phyloP scores from a whole-genome alignment of 2,329 filamentous ascomycete species.

The Stachybotrys chlorohalonatus region DNA sequence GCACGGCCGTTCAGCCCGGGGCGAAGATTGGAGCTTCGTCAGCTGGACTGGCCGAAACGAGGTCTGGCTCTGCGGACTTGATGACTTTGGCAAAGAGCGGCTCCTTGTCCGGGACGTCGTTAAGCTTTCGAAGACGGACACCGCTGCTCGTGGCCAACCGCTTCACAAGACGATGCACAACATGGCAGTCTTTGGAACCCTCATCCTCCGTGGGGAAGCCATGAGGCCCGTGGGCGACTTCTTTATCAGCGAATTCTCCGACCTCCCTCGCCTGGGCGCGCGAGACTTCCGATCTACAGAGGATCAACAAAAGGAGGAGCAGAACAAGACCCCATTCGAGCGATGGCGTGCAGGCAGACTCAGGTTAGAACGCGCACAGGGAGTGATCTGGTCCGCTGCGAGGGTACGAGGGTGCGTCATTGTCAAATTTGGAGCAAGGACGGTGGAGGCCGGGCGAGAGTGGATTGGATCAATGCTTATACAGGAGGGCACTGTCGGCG shows the following conservation, averaged over 20 bases:
- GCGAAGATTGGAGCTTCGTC: conserved; percentile 79
- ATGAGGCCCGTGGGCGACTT: conserved; percentile 60
- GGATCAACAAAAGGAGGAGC: conserved; percentile 28
- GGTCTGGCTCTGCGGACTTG: conserved; percentile 49
- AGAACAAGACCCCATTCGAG: conserved; percentile 30
- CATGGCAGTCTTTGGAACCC: conserved; percentile 71
- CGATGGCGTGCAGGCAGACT: conserved; percentile 48
- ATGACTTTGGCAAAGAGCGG: conserved; percentile 31
- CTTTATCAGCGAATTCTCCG: conserved; percentile 70
- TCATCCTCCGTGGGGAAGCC: conserved; percentile 69
- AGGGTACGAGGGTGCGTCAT: conserved; percentile 74
- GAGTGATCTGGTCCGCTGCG: conserved; percentile 75
- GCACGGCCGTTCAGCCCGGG: conserved; percentile 73
- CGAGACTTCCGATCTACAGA: conserved; percentile 61
- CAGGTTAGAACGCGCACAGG: conserved; percentile 45
- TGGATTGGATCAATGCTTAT: conserved; percentile 73
- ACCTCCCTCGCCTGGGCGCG: conserved; percentile 71
- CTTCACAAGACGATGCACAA: conserved; percentile 60
- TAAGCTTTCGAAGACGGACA: conserved; percentile 53
- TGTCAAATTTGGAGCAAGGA: conserved; percentile 80
- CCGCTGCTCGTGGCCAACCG: conserved; percentile 25
- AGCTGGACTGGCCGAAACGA: conserved; percentile 82
- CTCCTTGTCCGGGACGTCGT: conserved; percentile 82
- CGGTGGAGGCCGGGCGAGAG: conserved; percentile 68
- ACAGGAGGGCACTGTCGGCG: conserved; percentile 62